These are phyloP conservation scores for Silybum marianum DNA, from an alignment of 129 eudicot species.

Conservation along the genomic window DNA sequence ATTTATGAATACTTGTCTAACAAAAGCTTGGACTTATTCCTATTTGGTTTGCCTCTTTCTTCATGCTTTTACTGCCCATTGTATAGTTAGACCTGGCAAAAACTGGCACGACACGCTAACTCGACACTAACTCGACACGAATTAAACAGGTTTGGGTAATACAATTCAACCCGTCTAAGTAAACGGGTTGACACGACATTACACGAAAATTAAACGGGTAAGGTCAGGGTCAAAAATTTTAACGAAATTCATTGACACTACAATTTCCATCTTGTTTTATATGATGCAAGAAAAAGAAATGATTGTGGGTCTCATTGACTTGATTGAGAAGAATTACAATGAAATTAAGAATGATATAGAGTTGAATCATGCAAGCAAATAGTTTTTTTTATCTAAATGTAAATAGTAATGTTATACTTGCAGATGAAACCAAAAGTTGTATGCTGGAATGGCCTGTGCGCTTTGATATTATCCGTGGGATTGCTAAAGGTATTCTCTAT, in stretches of 20 bases:
- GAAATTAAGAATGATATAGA: background rate
- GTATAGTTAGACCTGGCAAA: no score
- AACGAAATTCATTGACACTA: no score
- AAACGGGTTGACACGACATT: no score
- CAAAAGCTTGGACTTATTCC: conserved; percentile 40
- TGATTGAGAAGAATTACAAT: background rate
- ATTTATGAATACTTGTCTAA: conserved; percentile 51
- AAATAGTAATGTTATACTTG: background rate
- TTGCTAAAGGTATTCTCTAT: conserved; percentile 42
- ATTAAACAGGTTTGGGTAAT: no score
- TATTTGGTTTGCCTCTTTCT: conserved; percentile 33
- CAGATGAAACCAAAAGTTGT: conserved; percentile 32
- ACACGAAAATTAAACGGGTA: no score
- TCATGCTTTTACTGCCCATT: background rate
- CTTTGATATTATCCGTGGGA: conserved; percentile 31
- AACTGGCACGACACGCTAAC: no score
- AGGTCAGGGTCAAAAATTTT: no score
- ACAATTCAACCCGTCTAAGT: no score
- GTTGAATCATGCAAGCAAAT: no score
- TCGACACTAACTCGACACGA: no score
- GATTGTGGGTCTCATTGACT: no score
- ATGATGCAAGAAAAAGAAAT: background rate
- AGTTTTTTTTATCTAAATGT: background rate
- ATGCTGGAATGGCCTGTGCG: conserved; percentile 37
- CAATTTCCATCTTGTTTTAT: no score